phyloP scores from a whole-genome alignment of 768 basidiomycete species.

The Suillus subaureus region DNA sequence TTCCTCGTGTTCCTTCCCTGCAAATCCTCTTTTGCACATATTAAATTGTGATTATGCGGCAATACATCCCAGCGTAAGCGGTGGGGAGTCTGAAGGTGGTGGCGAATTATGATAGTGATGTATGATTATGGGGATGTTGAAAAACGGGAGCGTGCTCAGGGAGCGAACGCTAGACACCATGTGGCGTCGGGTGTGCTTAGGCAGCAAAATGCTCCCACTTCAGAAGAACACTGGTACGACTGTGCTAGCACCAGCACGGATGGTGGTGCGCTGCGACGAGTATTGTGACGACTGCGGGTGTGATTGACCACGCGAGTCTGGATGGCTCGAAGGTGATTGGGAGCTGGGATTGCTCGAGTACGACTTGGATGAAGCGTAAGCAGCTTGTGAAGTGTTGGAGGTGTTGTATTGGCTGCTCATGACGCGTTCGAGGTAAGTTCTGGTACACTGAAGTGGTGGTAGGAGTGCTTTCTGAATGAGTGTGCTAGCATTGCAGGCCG shows the following conservation, averaged over 20 bases:
- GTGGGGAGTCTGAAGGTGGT: not conserved
- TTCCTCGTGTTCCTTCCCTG: not conserved
- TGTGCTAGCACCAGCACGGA: conserved; percentile 52
- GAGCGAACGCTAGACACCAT: not conserved
- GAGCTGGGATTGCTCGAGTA: conserved; percentile 14
- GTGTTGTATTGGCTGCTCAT: conserved; percentile 33
- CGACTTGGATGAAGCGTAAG: conserved; percentile 25
- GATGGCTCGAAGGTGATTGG: conserved; percentile 22
- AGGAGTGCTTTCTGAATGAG: conserved; percentile 11
- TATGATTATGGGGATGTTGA: conserved; percentile 1
- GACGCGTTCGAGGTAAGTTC: conserved; percentile 4
- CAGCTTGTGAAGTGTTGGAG: conserved; percentile 16
- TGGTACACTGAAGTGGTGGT: not conserved
- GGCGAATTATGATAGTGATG: not conserved
- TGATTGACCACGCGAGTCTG: conserved; percentile 23
- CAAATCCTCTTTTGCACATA: conserved; percentile 1
- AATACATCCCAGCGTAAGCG: not conserved
- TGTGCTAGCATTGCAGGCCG: not conserved
- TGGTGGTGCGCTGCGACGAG: conserved; percentile 35
- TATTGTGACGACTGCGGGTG: conserved; percentile 29
- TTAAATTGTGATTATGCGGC: not conserved
- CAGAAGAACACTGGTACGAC: conserved; percentile 65
- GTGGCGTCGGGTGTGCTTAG: not conserved
- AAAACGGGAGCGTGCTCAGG: not conserved
- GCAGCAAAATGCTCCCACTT: conserved; percentile 12